These are phyloP conservation scores for Friedmanniomyces simplex DNA, from an alignment of 495 filamentous ascomycete genomes.

Conservation along the genomic window DNA sequence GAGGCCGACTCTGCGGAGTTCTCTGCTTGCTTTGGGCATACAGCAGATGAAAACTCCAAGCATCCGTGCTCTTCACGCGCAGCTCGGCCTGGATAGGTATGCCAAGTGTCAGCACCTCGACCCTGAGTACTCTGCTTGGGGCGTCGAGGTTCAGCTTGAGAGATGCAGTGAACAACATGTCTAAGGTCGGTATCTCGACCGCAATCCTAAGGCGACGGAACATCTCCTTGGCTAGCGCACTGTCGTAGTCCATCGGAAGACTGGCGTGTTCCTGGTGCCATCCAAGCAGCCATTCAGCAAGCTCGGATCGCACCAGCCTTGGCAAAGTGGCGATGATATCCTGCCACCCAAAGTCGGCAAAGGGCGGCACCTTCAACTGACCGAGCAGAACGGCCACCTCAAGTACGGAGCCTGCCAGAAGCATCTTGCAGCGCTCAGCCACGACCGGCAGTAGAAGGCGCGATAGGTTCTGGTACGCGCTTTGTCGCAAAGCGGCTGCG, in stretches of 20 bases:
- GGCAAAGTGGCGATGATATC: slow-evolving; percentile 26
- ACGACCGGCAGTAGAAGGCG: slow-evolving; percentile 39
- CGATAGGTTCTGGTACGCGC: slow-evolving; percentile 36
- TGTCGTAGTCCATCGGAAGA: neutral
- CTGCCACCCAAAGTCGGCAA: slow-evolving; percentile 28
- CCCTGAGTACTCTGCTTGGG: slow-evolving; percentile 22
- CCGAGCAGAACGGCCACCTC: slow-evolving; percentile 24
- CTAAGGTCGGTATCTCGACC: slow-evolving; percentile 77
- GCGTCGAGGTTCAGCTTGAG: slow-evolving; percentile 41
- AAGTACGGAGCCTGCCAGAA: slow-evolving; percentile 16
- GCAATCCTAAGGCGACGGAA: slow-evolving; percentile 49
- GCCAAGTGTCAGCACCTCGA: slow-evolving; percentile 47
- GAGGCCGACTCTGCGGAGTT: slow-evolving; percentile 30
- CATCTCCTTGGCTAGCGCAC: slow-evolving; percentile 2
- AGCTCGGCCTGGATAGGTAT: slow-evolving; percentile 63
- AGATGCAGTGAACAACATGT: slow-evolving; percentile 74
- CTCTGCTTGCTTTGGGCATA: slow-evolving; percentile 18
- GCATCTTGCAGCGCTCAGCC: slow-evolving; percentile 17
- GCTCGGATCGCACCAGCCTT: slow-evolving; percentile 9
- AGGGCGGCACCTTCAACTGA: slow-evolving; percentile 21
- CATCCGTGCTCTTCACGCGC: slow-evolving; percentile 62
- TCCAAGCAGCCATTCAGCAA: slow-evolving; percentile 24
- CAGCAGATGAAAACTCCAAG: slow-evolving; percentile 51
- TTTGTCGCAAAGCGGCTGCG: slow-evolving; percentile 33
- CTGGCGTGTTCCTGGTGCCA: slow-evolving; percentile 28